Evolutionary conservation across 345 rosid species (phyloP).

Genomic region (Rhizophora mangle): DNA sequence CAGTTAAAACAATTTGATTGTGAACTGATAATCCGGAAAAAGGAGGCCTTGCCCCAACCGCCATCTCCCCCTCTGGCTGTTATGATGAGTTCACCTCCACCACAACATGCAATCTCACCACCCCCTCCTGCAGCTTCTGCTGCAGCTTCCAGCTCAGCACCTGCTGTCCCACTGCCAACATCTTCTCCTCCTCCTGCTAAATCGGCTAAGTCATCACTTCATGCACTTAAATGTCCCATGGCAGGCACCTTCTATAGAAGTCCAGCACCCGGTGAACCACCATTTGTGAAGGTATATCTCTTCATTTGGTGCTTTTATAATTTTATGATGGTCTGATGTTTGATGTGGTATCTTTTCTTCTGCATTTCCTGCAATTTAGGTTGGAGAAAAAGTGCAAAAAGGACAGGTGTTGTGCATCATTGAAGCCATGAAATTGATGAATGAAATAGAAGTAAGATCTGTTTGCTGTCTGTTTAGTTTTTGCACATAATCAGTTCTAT

Average conservation of each 20-base stretch:
- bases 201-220: slow-evolving; percentile 57
- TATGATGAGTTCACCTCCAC: slow-evolving; percentile 55
- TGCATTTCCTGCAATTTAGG: slow-evolving; percentile 32
- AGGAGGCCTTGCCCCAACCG: slow-evolving; percentile 76
- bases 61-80: slow-evolving; percentile 47
- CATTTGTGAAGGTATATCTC: slow-evolving; percentile 65
- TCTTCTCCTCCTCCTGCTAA: slow-evolving; percentile 44
- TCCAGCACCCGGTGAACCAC: slow-evolving; percentile 73
- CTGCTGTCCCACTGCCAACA: slow-evolving; percentile 44
- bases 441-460: slow-evolving; percentile 78
- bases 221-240: slow-evolving; percentile 82
- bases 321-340: slow-evolving; percentile 4
- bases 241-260: slow-evolving; percentile 86
- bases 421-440: slow-evolving; percentile 97
- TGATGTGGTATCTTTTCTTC: slow-evolving; percentile 1
- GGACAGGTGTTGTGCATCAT: slow-evolving; percentile 84
- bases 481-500: too few species aligned
- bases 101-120: slow-evolving; percentile 28
- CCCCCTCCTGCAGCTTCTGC: slow-evolving; percentile 38
- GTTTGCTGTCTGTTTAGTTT: slow-evolving; percentile 6
- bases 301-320: slow-evolving; percentile 13
- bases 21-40: slow-evolving; percentile 73
- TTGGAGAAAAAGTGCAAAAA: slow-evolving; percentile 93
- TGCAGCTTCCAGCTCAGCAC: slow-evolving; percentile 40
- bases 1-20: slow-evolving; percentile 81